phyloP scores from a whole-genome alignment of 2,329 filamentous ascomycete species.

The Ascocoryne sarcoides region DNA sequence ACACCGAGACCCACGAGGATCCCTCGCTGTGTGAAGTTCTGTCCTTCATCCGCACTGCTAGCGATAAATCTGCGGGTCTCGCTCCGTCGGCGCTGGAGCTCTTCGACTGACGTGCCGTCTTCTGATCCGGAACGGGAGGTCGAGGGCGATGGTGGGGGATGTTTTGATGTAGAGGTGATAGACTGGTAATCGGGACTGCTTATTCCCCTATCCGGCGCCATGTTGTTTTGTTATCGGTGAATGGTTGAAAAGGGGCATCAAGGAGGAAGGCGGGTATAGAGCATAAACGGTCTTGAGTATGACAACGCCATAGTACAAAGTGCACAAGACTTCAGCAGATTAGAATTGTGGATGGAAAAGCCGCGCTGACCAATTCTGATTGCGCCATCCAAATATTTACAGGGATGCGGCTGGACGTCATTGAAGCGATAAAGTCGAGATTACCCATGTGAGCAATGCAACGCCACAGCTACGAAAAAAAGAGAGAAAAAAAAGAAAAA shows the following conservation, averaged over 20 bases:
- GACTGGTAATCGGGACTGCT: slow-evolving; percentile 18
- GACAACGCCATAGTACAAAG: not conserved
- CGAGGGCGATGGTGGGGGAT: slow-evolving; percentile 8
- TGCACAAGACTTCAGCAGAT: not conserved
- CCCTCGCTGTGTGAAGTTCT: slow-evolving; percentile 78
- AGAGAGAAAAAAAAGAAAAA: too few species aligned
- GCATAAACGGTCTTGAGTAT: not conserved
- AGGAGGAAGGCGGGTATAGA: not conserved
- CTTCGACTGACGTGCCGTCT: slow-evolving; percentile 1
- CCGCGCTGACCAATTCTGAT: not conserved
- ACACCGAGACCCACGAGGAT: slow-evolving; percentile 73
- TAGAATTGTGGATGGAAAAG: not conserved
- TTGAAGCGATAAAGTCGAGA: too few species aligned
- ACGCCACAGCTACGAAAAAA: too few species aligned
- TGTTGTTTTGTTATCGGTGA: slow-evolving; percentile 1
- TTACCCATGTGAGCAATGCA: too few species aligned
- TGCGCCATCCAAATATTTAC: too few species aligned
- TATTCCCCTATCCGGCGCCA: slow-evolving; percentile 22
- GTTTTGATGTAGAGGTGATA: slow-evolving; percentile 12
- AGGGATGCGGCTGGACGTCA: too few species aligned
- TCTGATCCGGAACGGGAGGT: slow-evolving; percentile 2
- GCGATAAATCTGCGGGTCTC: slow-evolving; percentile 24
- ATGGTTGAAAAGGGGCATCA: not conserved
- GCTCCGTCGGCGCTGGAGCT: slow-evolving; percentile 18
- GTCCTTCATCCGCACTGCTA: slow-evolving; percentile 29